These are phyloP conservation scores for Calophaca sinica DNA, from an alignment of 306 rosid genomes.

Conservation along the genomic window DNA sequence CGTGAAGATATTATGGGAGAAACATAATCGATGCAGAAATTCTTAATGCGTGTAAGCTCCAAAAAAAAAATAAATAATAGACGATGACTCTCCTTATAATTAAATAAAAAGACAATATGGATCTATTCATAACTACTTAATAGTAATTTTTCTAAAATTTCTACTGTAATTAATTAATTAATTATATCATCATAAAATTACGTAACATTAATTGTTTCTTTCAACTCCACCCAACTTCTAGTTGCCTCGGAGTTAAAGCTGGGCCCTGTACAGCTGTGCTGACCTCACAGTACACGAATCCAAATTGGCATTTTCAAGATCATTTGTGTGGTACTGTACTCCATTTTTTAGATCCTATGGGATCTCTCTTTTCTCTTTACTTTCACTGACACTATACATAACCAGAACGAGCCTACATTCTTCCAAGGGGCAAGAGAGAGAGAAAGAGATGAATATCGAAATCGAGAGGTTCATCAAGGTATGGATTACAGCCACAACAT, in stretches of 20 bases:
- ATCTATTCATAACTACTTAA: too few species aligned
- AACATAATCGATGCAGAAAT: too few species aligned
- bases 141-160: too few species aligned
- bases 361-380: background rate
- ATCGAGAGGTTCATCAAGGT: slow-evolving; percentile 49
- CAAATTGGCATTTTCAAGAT: background rate
- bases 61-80: too few species aligned
- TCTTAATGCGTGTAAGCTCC: too few species aligned
- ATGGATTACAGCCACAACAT: slow-evolving; percentile 46
- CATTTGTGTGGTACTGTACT: too few species aligned
- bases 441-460: slow-evolving; percentile 43
- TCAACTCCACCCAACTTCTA: background rate
- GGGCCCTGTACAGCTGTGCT: background rate
- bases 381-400: background rate
- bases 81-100: too few species aligned
- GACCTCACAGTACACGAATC: background rate
- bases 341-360: background rate
- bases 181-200: background rate
- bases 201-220: background rate
- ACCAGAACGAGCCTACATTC: background rate
- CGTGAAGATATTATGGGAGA: too few species aligned
- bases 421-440: background rate
- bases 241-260: background rate
- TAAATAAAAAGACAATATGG: too few species aligned
- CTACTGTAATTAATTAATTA: too few species aligned